Evolutionary conservation across 2,329 filamentous ascomycete genomes (phyloP).

Genomic region (Neonectria sp.): DNA sequence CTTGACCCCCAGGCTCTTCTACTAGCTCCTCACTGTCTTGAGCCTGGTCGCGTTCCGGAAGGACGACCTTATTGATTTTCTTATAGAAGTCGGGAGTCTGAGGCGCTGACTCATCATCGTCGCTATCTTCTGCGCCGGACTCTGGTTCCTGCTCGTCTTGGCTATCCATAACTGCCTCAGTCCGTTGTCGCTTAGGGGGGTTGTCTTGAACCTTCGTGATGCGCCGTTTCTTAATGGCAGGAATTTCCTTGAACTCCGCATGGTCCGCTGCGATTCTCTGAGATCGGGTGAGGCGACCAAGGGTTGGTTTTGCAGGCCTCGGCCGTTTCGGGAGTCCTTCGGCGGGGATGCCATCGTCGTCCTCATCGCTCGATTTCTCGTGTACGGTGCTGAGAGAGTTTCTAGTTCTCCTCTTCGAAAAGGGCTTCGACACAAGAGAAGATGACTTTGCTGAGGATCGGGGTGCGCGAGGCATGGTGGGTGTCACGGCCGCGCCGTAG

Average conservation of each 20-base stretch:
- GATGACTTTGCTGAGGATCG: slow-evolving; percentile 4
- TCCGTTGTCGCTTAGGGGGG: slow-evolving; percentile 1
- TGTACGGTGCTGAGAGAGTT: slow-evolving; percentile 14
- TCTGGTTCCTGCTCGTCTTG: slow-evolving; percentile 5
- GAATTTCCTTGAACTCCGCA: slow-evolving; percentile 1
- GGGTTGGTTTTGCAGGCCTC: neutral
- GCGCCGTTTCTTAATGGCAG: slow-evolving; percentile 29
- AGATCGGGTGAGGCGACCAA: slow-evolving; percentile 33
- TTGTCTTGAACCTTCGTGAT: neutral
- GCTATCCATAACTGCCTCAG: neutral
- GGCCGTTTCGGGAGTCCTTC: slow-evolving; percentile 15
- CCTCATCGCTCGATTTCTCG: slow-evolving; percentile 23
- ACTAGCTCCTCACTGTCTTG: slow-evolving; percentile 7
- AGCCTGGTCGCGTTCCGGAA: neutral
- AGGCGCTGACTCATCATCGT: slow-evolving; percentile 31
- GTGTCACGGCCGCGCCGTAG: neutral
- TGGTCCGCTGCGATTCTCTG: neutral
- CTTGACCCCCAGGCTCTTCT: neutral
- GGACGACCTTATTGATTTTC: slow-evolving; percentile 34
- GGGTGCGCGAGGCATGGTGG: slow-evolving; percentile 17
- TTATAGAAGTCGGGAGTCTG: slow-evolving; percentile 23
- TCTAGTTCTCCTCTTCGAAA: slow-evolving; percentile 13
- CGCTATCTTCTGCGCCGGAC: slow-evolving; percentile 4
- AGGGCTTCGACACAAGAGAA: slow-evolving; percentile 15
- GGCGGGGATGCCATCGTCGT: neutral